Percentiles rank a stretch among this genome's conserved stretches.
phyloP scores from a whole-genome alignment of 1,284 basidiomycete genomes.

The Cryptococcus hybrid region DNA sequence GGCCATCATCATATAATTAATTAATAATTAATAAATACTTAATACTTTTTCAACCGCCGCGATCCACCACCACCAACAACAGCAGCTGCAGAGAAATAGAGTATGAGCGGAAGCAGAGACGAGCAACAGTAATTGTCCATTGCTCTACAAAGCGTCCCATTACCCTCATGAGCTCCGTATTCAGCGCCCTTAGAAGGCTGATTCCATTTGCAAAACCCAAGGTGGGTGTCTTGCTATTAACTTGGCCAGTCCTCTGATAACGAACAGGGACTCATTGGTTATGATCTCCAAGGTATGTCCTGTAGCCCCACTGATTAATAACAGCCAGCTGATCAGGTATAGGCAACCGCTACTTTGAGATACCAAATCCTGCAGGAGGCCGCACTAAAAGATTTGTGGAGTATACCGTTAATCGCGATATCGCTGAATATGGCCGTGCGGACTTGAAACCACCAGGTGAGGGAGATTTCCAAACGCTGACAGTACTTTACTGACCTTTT shows the following conservation, averaged over 20 bases:
- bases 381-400: conserved; percentile 30
- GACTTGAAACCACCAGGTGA: conserved; percentile 30
- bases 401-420: conserved; percentile 23
- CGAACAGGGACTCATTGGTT: conserved; percentile 13
- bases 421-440: conserved; percentile 23
- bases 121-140: too few relatives aligned
- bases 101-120: too few relatives aligned
- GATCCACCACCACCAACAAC: too few relatives aligned
- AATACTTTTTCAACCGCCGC: too few relatives aligned
- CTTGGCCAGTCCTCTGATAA: neutral
- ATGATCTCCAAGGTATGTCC: conserved; percentile 16
- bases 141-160: too few relatives aligned
- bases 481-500: neutral
- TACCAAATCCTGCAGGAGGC: conserved; percentile 24
- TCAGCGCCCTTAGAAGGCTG: neutral
- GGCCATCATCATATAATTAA: too few relatives aligned
- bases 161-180: neutral
- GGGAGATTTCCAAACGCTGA: neutral
- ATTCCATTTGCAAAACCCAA: neutral
- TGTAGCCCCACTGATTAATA: too few relatives aligned
- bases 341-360: conserved; percentile 34
- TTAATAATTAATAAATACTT: too few relatives aligned
- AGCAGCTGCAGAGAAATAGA: too few relatives aligned
- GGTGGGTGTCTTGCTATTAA: neutral
- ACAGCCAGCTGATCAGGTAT: neutral